Conservation (phyloP, 768 basidiomycete genomes). For the Candolleomyces eurysporus region DNA sequence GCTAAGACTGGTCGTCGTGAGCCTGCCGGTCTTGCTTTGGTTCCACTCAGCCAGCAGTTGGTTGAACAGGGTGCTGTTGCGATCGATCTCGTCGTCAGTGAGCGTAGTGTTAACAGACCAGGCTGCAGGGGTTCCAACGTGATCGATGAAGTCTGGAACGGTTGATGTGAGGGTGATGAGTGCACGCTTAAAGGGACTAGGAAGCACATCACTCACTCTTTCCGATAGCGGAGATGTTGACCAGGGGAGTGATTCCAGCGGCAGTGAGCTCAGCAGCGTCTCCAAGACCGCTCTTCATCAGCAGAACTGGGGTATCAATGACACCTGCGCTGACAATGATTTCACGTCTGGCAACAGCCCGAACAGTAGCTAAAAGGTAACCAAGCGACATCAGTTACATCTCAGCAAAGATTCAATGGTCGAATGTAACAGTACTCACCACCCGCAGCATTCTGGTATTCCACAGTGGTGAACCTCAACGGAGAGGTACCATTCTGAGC, state of each 20-base stretch:
- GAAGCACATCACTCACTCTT: constrained; percentile 12
- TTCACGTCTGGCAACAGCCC: constrained; percentile 27
- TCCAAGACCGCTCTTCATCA: constrained; percentile 34
- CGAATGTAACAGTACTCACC: neutral
- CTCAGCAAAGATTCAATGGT: neutral
- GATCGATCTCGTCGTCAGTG: constrained; percentile 3
- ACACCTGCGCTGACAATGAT: constrained; percentile 37
- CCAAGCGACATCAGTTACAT: neutral
- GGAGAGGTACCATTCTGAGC: constrained; percentile 12
- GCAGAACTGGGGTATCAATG: constrained; percentile 31
- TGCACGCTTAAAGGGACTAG: neutral
- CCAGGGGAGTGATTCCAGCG: constrained; percentile 22
- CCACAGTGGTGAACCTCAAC: constrained; percentile 19
- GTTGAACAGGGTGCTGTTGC: neutral
- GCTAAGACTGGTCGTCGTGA: constrained; percentile 14
- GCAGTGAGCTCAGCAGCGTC: constrained; percentile 18
- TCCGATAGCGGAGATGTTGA: constrained; percentile 36
- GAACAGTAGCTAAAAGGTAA: neutral
- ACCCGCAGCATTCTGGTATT: constrained; percentile 13
- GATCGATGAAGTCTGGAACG: constrained; percentile 26
- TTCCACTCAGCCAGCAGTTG: constrained; percentile 18
- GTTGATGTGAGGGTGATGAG: neutral
- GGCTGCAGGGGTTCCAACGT: constrained; percentile 9
- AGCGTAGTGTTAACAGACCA: neutral
- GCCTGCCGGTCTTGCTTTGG: constrained; percentile 17